Conservation (phyloP, 2,329 filamentous ascomycete genomes). For the Pseudogymnoascus sp. region DNA sequence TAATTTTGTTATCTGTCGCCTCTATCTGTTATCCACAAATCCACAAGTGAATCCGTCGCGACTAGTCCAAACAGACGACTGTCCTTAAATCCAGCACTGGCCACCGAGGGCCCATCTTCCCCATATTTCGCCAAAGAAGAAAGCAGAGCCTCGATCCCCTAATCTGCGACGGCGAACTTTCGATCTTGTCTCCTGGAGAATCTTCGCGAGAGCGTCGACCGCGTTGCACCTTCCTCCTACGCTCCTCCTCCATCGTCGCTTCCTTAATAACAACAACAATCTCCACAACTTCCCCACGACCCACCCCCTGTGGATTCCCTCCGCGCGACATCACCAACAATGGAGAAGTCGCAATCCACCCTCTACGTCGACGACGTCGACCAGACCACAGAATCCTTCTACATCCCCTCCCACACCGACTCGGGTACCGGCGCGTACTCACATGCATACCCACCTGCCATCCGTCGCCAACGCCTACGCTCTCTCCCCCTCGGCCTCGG, state of each 20-base stretch:
- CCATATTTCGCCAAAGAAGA: neutral
- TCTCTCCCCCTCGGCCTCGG: slow-evolving; percentile 24
- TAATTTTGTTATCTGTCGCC: neutral
- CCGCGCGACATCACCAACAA: neutral
- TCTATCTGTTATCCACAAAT: neutral
- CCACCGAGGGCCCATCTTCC: neutral
- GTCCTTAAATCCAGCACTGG: neutral
- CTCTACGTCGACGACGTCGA: neutral
- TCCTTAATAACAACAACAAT: neutral
- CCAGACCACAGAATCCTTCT: neutral
- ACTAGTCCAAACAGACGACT: neutral
- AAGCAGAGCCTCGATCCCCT: neutral
- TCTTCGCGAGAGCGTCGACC: neutral
- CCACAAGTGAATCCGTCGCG: neutral
- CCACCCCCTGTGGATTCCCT: neutral
- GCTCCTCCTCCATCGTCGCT: neutral
- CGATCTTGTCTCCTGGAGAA: neutral
- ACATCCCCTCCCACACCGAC: neutral
- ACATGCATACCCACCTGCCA: neutral
- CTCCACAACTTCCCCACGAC: neutral
- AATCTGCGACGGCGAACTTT: neutral
- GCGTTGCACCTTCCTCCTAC: neutral
- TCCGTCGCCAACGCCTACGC: slow-evolving; percentile 18
- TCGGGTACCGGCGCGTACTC: neutral
- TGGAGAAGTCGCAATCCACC: slow-evolving; percentile 1